These are phyloP conservation scores for Amborella trichopoda DNA, from an alignment of 164 flowering plant genomes.

Conservation along the genomic window DNA sequence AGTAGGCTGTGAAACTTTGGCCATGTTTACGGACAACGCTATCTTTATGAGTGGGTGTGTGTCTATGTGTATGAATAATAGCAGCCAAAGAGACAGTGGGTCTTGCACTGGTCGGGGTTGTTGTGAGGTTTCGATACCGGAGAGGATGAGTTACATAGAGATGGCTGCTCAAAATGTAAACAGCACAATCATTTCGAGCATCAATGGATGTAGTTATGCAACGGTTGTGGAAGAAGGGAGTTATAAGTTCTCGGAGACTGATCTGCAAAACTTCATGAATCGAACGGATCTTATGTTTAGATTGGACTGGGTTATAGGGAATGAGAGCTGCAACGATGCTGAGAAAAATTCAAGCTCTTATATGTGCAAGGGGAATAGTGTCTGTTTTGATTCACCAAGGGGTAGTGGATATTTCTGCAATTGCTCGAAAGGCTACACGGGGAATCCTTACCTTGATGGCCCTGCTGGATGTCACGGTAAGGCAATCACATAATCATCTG, in stretches of 20 bases:
- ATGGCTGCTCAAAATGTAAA: background rate
- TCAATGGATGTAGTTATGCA: constrained; percentile 14
- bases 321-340: constrained; percentile 6
- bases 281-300: constrained; percentile 9
- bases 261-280: constrained; percentile 4
- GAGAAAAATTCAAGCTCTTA: too few relatives aligned
- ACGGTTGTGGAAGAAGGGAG: constrained; percentile 16
- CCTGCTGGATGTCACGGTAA: constrained; percentile 31
- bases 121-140: constrained; percentile 14
- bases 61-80: constrained; percentile 2
- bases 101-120: constrained; percentile 13
- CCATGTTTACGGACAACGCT: background rate
- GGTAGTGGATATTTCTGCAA: constrained; percentile 20
- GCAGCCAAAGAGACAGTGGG: background rate
- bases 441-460: constrained; percentile 23
- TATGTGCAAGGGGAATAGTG: constrained; percentile 17
- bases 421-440: constrained; percentile 19
- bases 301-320: constrained; percentile 27
- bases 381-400: constrained; percentile 12
- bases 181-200: too few relatives aligned
- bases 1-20: constrained; percentile 11
- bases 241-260: constrained; percentile 4
- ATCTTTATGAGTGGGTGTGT: constrained; percentile 4
- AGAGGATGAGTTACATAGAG: background rate
- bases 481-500: too few relatives aligned